These are phyloP conservation scores for Pulveroboletus sp. DNA, from an alignment of 768 basidiomycete species.

Conservation along the genomic window DNA sequence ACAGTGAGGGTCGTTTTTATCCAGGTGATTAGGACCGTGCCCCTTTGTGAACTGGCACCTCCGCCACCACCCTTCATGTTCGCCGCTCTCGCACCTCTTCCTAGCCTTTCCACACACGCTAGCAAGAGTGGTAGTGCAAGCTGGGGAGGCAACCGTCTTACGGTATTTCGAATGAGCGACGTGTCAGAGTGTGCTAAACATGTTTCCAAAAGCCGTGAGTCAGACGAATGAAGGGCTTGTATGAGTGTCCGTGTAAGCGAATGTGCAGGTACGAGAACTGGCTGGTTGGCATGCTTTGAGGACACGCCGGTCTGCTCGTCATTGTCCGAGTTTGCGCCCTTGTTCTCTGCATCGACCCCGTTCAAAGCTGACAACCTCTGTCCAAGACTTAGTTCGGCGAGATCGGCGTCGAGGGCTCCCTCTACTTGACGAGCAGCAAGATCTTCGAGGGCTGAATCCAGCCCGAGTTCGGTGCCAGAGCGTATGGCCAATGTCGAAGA, in stretches of 20 bases:
- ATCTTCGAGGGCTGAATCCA: slow-evolving; percentile 53
- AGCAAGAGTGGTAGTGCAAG: slow-evolving; percentile 82
- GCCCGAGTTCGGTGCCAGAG: slow-evolving; percentile 65
- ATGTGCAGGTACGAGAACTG: slow-evolving; percentile 62
- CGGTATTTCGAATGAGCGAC: slow-evolving; percentile 81
- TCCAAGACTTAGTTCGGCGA: slow-evolving; percentile 90
- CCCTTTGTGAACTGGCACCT: slow-evolving; percentile 78
- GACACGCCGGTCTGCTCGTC: slow-evolving; percentile 42
- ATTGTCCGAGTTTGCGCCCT: slow-evolving; percentile 40
- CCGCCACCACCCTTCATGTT: slow-evolving; percentile 78
- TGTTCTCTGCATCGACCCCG: slow-evolving; percentile 41
- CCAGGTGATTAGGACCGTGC: slow-evolving; percentile 69
- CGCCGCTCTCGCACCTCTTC: slow-evolving; percentile 65
- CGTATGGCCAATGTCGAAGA: slow-evolving; percentile 56
- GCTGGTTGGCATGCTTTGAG: slow-evolving; percentile 14
- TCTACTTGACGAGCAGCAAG: slow-evolving; percentile 50
- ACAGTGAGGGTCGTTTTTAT: slow-evolving; percentile 78
- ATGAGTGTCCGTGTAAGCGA: slow-evolving; percentile 92
- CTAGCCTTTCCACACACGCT: slow-evolving; percentile 87
- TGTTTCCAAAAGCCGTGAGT: slow-evolving; percentile 81
- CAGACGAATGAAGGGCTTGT: slow-evolving; percentile 94
- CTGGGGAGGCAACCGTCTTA: slow-evolving; percentile 81
- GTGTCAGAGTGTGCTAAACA: slow-evolving; percentile 83
- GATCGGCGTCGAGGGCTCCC: slow-evolving; percentile 74
- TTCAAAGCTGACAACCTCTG: slow-evolving; percentile 80